Percentiles rank a stretch among this genome's conserved stretches.
These are phyloP conservation scores for Ilyonectria sp. DNA, from an alignment of 2,329 filamentous ascomycete species.

Conservation along the genomic window DNA sequence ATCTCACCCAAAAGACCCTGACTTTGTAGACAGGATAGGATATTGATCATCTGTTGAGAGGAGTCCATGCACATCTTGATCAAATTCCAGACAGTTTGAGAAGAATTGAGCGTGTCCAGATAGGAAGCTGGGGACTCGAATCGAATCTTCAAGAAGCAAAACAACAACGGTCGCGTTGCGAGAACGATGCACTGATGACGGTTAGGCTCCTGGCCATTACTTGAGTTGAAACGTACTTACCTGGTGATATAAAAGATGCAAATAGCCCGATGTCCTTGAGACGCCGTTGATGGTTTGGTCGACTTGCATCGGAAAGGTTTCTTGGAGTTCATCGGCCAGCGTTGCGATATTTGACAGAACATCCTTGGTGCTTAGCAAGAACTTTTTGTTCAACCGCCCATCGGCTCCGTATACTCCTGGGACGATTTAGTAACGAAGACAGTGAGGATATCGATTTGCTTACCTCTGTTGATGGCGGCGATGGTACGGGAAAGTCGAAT, in stretches of 20 bases:
- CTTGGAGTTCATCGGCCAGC: constrained; percentile 49
- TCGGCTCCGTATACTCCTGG: constrained; percentile 50
- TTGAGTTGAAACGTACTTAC: constrained; percentile 33
- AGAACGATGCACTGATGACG: constrained; percentile 50
- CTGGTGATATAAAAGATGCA: constrained; percentile 53
- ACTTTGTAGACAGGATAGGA: constrained; percentile 60
- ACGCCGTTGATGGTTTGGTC: constrained; percentile 52
- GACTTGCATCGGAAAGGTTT: constrained; percentile 48
- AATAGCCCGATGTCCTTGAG: constrained; percentile 50
- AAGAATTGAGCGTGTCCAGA: constrained; percentile 55
- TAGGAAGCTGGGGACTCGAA: constrained; percentile 47
- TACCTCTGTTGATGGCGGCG: constrained; percentile 51
- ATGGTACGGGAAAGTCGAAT: constrained; percentile 50
- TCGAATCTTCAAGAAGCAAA: constrained; percentile 52
- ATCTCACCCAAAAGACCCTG: constrained; percentile 63
- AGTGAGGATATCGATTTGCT: accelerated
- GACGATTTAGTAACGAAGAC: not conserved
- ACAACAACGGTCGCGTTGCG: constrained; percentile 50
- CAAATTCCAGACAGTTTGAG: constrained; percentile 51
- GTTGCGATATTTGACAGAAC: constrained; percentile 49
- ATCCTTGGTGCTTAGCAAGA: constrained; percentile 51
- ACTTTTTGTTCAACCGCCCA: constrained; percentile 50
- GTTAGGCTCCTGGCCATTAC: not conserved
- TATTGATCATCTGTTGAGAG: constrained; percentile 52
- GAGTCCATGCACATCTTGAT: constrained; percentile 55